phyloP scores from a whole-genome alignment of 2,329 filamentous ascomycete genomes.

The Pseudogymnoascus sp. region DNA sequence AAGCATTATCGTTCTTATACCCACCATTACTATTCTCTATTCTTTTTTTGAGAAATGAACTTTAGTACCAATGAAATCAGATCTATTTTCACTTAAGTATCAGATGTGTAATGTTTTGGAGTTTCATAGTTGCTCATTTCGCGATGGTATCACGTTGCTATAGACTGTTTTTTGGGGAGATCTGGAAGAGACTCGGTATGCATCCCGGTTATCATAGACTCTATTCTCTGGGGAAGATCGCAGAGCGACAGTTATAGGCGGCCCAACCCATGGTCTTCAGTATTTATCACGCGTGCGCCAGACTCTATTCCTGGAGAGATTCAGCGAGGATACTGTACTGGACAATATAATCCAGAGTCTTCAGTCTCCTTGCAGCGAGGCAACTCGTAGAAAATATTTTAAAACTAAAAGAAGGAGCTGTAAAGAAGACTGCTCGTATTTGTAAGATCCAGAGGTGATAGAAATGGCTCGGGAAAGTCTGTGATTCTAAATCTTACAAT shows the following conservation, averaged over 20 bases:
- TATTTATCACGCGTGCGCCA: not conserved
- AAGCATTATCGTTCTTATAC: not conserved
- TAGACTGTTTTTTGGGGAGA: not conserved
- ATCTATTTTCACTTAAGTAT: not conserved
- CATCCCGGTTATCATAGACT: not conserved
- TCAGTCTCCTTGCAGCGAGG: not conserved
- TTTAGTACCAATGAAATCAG: not conserved
- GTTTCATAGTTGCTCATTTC: not conserved
- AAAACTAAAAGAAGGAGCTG: not conserved
- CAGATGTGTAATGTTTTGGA: not conserved
- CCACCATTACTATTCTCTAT: not conserved
- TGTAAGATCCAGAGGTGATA: not conserved
- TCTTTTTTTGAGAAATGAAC: not conserved
- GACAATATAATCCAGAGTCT: not conserved
- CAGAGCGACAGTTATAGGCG: not conserved
- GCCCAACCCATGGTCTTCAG: not conserved
- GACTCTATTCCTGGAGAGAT: not conserved
- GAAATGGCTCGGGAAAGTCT: not conserved
- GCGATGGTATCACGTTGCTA: too few relatives aligned
- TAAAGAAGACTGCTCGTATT: not conserved
- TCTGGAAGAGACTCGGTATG: not conserved
- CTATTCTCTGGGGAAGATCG: not conserved
- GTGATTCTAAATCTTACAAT: not conserved
- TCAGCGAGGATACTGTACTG: not conserved
- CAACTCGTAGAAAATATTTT: not conserved